Percentiles rank a stretch among this genome's conserved stretches.
Evolutionary conservation across 345 rosid species (phyloP).

Genomic region (Aegle marmelos): DNA sequence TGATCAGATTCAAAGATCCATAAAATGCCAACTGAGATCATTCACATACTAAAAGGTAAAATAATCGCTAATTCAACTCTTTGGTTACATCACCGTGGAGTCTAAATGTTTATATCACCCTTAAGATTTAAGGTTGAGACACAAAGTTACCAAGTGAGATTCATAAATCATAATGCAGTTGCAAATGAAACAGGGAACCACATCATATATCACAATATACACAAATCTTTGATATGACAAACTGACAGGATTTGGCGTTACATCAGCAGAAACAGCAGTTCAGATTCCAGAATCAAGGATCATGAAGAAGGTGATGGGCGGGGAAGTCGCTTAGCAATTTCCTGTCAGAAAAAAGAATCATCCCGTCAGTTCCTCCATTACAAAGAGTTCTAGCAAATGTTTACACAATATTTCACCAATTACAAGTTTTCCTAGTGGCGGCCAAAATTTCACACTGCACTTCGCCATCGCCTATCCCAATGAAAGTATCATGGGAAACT

Average conservation of each 20-base stretch:
- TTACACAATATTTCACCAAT: not conserved
- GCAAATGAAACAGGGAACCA: conserved; percentile 7
- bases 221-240: conserved; percentile 20
- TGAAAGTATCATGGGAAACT: not conserved
- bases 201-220: conserved; percentile 17
- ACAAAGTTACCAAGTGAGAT: not conserved
- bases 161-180: not conserved
- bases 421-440: not conserved
- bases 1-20: not conserved
- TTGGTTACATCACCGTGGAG: not conserved
- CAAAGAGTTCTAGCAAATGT: not conserved
- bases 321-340: conserved; percentile 90
- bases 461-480: not conserved
- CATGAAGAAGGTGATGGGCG: conserved; percentile 52
- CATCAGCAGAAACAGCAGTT: conserved; percentile 4
- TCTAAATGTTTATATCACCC: not conserved
- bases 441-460: not conserved
- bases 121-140: not conserved
- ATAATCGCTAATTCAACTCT: not conserved
- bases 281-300: conserved; percentile 22
- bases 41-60: not conserved
- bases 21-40: not conserved
- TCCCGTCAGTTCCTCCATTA: not conserved
- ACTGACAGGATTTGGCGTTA: conserved; percentile 1
- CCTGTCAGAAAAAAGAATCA: conserved; percentile 42